Percentiles rank a stretch among this genome's conserved stretches.
These are phyloP conservation scores for Phytophthora pinifolia DNA, from an alignment of 352 stramenopile species.

Conservation along the genomic window DNA sequence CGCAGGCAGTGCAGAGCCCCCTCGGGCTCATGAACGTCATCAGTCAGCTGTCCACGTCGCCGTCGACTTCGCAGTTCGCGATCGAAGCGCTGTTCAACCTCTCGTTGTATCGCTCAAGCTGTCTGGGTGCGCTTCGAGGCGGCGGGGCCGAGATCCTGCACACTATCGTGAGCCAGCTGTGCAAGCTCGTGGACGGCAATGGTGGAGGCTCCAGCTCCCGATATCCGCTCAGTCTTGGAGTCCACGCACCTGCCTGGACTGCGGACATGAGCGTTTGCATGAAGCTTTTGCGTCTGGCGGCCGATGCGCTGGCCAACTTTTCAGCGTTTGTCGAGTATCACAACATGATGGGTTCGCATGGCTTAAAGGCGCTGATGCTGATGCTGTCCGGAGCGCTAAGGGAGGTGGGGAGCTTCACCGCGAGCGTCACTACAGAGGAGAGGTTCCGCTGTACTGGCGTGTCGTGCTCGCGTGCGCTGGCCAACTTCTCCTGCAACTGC, in stretches of 20 bases:
- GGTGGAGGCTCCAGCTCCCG: constrained; percentile 23
- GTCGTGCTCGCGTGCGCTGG: constrained; percentile 55
- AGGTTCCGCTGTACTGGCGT: constrained; percentile 46
- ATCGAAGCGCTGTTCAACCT: constrained; percentile 75
- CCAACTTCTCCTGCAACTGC: constrained; percentile 71
- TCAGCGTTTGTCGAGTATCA: constrained; percentile 69
- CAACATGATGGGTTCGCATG: constrained; percentile 39
- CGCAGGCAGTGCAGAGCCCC: constrained; percentile 66
- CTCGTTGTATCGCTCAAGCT: constrained; percentile 60
- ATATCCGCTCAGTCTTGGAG: constrained; percentile 9
- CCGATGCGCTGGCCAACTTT: constrained; percentile 67
- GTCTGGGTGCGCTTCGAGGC: constrained; percentile 48
- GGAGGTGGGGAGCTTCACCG: constrained; percentile 42
- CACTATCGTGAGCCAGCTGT: constrained; percentile 43
- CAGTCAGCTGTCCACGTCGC: constrained; percentile 40
- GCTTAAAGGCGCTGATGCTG: constrained; percentile 53
- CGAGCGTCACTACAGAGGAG: constrained; percentile 37
- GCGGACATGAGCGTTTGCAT: constrained; percentile 22
- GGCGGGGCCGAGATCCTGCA: constrained; percentile 63
- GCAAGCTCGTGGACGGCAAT: constrained; percentile 44
- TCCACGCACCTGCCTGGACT: constrained; percentile 16
- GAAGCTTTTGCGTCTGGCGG: constrained; percentile 49
- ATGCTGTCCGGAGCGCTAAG: constrained; percentile 48
- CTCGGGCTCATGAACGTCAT: constrained; percentile 68
- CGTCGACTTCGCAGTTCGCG: constrained; percentile 51